These are phyloP conservation scores for Boletus reticulatus DNA, from an alignment of 768 basidiomycete genomes.

Conservation along the genomic window DNA sequence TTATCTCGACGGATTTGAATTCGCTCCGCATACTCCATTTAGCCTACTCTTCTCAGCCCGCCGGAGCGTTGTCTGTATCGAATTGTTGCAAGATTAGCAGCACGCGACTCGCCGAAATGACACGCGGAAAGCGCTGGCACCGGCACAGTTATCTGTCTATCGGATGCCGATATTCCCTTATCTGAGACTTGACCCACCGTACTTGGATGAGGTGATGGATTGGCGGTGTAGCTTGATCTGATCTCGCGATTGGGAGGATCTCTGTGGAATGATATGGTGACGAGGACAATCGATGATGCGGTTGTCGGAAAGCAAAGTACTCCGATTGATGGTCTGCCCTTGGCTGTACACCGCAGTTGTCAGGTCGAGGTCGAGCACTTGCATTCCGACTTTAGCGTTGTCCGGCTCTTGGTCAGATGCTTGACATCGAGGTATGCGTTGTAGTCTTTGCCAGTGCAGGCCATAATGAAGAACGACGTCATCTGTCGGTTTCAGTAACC, in stretches of 20 bases:
- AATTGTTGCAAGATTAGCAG: background rate
- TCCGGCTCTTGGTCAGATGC: background rate
- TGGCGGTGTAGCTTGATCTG: background rate
- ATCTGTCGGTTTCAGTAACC: background rate
- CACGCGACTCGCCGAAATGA: background rate
- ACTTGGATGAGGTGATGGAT: background rate
- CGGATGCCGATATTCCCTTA: conserved; percentile 4
- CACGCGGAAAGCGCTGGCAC: background rate
- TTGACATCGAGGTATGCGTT: background rate
- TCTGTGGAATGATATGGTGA: background rate
- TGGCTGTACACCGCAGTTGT: background rate
- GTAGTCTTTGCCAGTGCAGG: background rate
- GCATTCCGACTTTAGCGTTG: background rate
- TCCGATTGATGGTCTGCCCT: background rate
- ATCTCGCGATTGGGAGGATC: background rate
- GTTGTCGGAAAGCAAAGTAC: background rate
- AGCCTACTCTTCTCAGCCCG: background rate
- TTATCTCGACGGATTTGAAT: background rate
- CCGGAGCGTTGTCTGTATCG: background rate
- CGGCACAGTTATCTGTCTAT: background rate
- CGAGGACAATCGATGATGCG: background rate
- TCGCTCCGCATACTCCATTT: conserved; percentile 7
- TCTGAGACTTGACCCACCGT: background rate
- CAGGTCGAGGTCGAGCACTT: background rate
- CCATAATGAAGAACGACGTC: background rate